Evolutionary conservation across 2,329 filamentous ascomycete genomes (phyloP).

Genomic region (Claviceps fusiformis): DNA sequence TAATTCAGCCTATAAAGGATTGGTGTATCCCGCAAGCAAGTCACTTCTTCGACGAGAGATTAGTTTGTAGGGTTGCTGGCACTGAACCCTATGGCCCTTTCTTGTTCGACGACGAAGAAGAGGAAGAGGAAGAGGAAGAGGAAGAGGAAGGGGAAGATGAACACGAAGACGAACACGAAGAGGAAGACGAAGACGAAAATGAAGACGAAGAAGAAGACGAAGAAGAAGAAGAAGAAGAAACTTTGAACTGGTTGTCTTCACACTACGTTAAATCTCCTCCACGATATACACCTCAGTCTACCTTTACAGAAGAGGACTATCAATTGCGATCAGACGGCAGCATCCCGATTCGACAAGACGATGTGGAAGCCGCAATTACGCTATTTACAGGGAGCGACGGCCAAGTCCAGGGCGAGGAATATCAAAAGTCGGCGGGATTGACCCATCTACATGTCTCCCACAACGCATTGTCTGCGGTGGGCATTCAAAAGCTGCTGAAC

Average conservation of each 20-base stretch:
- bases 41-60: slow-evolving; percentile 32
- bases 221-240: slow-evolving; percentile 26
- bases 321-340: slow-evolving; percentile 1
- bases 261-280: slow-evolving; percentile 35
- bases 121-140: no score
- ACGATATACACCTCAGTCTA: slow-evolving; percentile 10
- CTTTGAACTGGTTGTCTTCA: slow-evolving; percentile 27
- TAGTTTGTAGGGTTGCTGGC: slow-evolving; percentile 18
- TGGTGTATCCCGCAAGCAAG: slow-evolving; percentile 24
- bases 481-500: slow-evolving; percentile 29
- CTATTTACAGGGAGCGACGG: slow-evolving; percentile 10
- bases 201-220: no score
- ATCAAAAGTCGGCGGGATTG: slow-evolving; percentile 18
- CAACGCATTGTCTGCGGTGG: slow-evolving; percentile 32
- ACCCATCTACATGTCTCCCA: slow-evolving; percentile 42
- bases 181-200: no score
- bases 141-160: no score
- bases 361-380: slow-evolving; percentile 13
- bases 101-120: slow-evolving; percentile 19
- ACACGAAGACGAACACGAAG: no score
- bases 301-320: background rate
- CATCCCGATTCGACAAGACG: slow-evolving; percentile 13
- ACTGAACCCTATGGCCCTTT: slow-evolving; percentile 27
- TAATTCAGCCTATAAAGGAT: slow-evolving; percentile 18
- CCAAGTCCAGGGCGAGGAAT: slow-evolving; percentile 6